Evolutionary conservation across 768 basidiomycete genomes (phyloP), one percentile per base, ranked within the genome.

Genomic region (Ephemerocybe angulata): DNA sequence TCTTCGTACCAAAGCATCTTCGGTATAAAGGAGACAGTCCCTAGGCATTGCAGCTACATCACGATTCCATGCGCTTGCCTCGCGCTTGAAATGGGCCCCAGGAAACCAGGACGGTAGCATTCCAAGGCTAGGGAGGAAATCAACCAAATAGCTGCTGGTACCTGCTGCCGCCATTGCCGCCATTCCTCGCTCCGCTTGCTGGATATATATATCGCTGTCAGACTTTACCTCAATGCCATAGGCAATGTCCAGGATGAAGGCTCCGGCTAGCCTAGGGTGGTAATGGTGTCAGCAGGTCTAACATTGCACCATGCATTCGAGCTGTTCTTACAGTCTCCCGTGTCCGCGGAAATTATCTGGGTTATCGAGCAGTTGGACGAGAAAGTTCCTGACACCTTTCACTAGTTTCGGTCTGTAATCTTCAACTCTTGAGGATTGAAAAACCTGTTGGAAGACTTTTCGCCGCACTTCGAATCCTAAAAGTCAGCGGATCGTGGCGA

Each of bases 61-160:
- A 11, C 25, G 22, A 13, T 30, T 53, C 52, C 52, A 53, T 8
- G 4, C 52, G 25, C 17, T 41, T 5, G 78, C 79, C 46, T 67
- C 68, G 24, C 65, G 66, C 59, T 79, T 70, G 55, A 81, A 81
- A 1, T 68, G 69, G n/a, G 74, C 74, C 0, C 80, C 80, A 8
- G 78, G 78, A 13, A 81, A 44, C 76, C 77, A 81, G 27, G 60
- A 65, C 0, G 80, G 80, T 13, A 82, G 57, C 33, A 76, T 66
- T 61, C 71, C 71, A 53, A 80, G 56, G 10, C 47, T 28, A 3
- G 67, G 67, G 11, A 69, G 37, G n/a, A 66, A 55, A 47, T 72
- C 69, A 10, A 75, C 72, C 5, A 72, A 46, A 53, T 63, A 71
- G 2, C 57, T 58, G 0, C 70, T 68, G 3, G 59, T 52, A 0